Conservation (phyloP, 768 basidiomycete species). For the Cyathus striatus region DNA sequence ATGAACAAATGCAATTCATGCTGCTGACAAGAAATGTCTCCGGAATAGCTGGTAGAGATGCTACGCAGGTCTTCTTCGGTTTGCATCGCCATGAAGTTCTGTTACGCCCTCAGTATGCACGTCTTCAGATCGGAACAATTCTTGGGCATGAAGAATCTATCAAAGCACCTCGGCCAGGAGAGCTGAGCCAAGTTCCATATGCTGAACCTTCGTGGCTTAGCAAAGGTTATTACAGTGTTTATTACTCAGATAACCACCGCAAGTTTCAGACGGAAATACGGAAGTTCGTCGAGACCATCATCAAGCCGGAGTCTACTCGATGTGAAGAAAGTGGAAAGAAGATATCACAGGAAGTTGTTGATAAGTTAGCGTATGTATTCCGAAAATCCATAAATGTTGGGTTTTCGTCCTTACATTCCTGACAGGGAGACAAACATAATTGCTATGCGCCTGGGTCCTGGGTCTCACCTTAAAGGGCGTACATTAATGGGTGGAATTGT, state of each 20-base stretch:
- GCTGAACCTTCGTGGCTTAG: slow-evolving; percentile 82
- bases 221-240: slow-evolving; percentile 65
- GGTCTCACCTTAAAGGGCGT: slow-evolving; percentile 79
- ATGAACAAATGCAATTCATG: neutral
- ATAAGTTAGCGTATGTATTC: slow-evolving; percentile 69
- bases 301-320: slow-evolving; percentile 66
- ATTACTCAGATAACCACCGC: slow-evolving; percentile 71
- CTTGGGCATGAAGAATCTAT: slow-evolving; percentile 53
- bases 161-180: slow-evolving; percentile 50
- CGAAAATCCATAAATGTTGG: neutral
- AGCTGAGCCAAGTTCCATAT: slow-evolving; percentile 75
- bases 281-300: slow-evolving; percentile 69
- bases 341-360: slow-evolving; percentile 79
- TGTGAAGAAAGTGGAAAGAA: slow-evolving; percentile 88
- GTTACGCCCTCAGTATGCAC: slow-evolving; percentile 63
- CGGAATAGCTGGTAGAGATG: slow-evolving; percentile 61
- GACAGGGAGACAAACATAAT: slow-evolving; percentile 70
- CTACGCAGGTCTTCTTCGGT: slow-evolving; percentile 79
- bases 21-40: neutral
- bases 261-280: slow-evolving; percentile 74
- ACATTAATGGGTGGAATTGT: slow-evolving; percentile 72
- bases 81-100: slow-evolving; percentile 84
- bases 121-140: slow-evolving; percentile 63
- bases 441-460: slow-evolving; percentile 89
- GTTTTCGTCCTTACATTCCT: neutral